Conservation (phyloP, 257 asterid genomes). For the Dorcoceras hygrometricum region DNA sequence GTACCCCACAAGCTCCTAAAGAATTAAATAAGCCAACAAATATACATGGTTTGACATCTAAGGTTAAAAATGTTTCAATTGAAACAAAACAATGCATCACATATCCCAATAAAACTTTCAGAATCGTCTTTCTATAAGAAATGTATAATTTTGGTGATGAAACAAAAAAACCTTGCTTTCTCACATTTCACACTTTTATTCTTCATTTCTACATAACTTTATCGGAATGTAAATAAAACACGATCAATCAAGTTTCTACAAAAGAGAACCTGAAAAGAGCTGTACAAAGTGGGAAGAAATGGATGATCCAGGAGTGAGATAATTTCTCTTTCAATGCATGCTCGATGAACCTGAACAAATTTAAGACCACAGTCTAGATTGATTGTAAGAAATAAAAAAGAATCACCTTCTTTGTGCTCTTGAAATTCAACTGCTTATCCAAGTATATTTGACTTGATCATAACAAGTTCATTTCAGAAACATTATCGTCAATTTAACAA, state of each 20-base stretch:
- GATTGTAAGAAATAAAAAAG: slow-evolving; percentile 8
- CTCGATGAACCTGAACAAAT: slow-evolving; percentile 85
- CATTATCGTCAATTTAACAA: neutral
- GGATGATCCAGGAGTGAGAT: slow-evolving; percentile 94
- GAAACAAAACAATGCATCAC: neutral
- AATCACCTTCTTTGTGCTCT: neutral
- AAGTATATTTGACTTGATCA: neutral
- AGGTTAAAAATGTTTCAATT: neutral
- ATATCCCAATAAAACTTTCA: neutral
- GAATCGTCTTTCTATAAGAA: neutral
- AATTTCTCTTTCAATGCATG: slow-evolving; percentile 91
- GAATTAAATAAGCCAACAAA: neutral
- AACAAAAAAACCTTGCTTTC: neutral
- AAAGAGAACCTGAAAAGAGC: slow-evolving; percentile 83
- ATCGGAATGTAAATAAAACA: slow-evolving; percentile 1
- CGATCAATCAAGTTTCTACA: slow-evolving; percentile 16
- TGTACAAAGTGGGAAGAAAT: slow-evolving; percentile 85
- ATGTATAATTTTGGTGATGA: neutral
- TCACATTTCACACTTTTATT: slow-evolving; percentile 8
- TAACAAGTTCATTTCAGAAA: neutral
- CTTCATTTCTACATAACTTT: slow-evolving; percentile 2
- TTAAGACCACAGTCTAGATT: slow-evolving; percentile 12
- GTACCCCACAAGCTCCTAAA: neutral
- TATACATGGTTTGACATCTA: neutral
- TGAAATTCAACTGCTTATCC: neutral